A percentile compares a stretch with the other conserved stretches of the same genome.
Conservation (phyloP, 2,329 filamentous ascomycete genomes). For the Colletotrichum ledebouriae region DNA sequence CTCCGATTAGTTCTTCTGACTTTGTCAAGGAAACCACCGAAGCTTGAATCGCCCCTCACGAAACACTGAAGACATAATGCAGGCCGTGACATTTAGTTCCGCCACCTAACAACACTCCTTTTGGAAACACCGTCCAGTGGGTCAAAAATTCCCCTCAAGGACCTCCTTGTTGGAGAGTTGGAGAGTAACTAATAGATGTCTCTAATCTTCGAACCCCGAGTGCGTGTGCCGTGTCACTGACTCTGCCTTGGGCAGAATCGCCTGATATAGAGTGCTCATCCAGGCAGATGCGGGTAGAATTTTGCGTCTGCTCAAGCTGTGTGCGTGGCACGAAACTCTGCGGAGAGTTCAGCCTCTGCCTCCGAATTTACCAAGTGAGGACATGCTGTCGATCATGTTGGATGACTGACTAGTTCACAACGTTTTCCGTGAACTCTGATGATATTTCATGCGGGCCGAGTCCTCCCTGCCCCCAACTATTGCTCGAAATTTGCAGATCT, state of each 20-base stretch:
- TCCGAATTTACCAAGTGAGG: background rate
- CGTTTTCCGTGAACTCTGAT: background rate
- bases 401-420: conserved; percentile 18
- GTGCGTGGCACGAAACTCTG: background rate
- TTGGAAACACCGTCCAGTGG: background rate
- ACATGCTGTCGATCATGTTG: background rate
- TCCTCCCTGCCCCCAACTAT: background rate
- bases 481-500: background rate
- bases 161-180: background rate
- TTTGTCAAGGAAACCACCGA: background rate
- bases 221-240: background rate
- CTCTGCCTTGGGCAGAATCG: background rate
- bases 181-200: background rate
- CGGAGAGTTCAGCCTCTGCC: background rate
- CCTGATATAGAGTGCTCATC: background rate
- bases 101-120: background rate
- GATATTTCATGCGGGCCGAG: background rate
- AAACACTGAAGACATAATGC: conserved; percentile 1
- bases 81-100: background rate
- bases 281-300: background rate
- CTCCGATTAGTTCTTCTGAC: conserved; percentile 1
- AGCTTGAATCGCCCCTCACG: background rate
- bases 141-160: background rate
- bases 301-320: background rate
- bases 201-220: background rate